Evolutionary conservation across 2,329 filamentous ascomycete species (phyloP), one percentile per base, ranked within the genome.

Genomic region (Iodosphaeria phyllophila): DNA sequence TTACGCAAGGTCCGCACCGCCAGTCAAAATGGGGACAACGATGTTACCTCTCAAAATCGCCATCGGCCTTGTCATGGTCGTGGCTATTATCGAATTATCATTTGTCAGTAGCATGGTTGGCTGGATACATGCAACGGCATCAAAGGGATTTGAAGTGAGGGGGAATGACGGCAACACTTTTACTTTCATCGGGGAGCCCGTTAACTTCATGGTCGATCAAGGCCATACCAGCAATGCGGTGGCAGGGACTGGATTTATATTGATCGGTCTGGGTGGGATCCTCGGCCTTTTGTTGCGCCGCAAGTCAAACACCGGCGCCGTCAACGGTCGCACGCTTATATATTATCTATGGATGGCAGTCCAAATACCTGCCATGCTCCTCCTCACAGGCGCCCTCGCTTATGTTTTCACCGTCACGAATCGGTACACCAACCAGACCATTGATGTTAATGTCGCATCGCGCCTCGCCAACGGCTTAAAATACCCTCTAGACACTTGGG

Each of bases 201-300:
- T 29, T 4, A 18, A 42, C 20, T 28, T 52, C 9, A 35, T 58
- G 28, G 40, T 48, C 21, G 37, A 54, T 30, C 48, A 52, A 22
- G 52, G 53, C 9, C 43, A 57, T 29, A 52, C 52, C 14, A 46
- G 45, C 26, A 52, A 56, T 19, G 25, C 25, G 8, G 55, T 56
- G 2, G 46, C 45, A 6, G 49, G 46, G 5, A 50, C 46, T 2
- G 47, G 43, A 1, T 35, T 53, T 16, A 33, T 52, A 2, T 27
- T 51, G 2, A 37, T 51, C 24, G 44, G 42, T 4, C 25, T 45
- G n/a, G 41, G 39, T 7, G 49, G 50, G 13, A 29, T 41, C 10
- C 11, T 50, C 7, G 38, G 40, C 2, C 36, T 54, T 11, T 14
- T 11, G 5, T 13, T 20, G 5, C 19, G n/a, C n/a, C 19, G 19